phyloP scores from a whole-genome alignment of 1,284 basidiomycete species.

The Naganishia cerealis region DNA sequence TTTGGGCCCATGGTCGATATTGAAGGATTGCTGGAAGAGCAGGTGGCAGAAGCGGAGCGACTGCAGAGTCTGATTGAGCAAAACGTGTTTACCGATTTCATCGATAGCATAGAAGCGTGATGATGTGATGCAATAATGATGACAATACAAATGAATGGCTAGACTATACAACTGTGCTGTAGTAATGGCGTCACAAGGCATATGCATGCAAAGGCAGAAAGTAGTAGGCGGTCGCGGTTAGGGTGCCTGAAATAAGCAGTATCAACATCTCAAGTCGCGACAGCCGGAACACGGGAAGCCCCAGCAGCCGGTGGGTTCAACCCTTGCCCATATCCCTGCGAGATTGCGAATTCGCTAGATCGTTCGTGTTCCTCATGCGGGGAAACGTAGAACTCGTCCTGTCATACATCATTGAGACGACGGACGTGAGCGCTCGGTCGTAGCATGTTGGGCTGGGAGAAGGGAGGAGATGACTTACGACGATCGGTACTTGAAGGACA shows the following conservation, averaged over 20 bases:
- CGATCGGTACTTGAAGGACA: conserved; percentile 86
- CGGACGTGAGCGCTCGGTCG: not conserved
- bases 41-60: conserved; percentile 22
- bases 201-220: not conserved
- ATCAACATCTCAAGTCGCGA: not conserved
- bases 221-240: not conserved
- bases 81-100: conserved; percentile 11
- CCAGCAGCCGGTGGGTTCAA: conserved; percentile 4
- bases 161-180: conserved; percentile 18
- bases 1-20: conserved; percentile 18
- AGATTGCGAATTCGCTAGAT: conserved; percentile 51
- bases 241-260: not conserved
- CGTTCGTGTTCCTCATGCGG: conserved; percentile 55
- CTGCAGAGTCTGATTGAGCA: conserved; percentile 12
- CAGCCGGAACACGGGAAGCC: not conserved
- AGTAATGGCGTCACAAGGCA: not conserved
- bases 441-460: no score
- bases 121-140: not conserved
- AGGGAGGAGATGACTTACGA: conserved; percentile 54
- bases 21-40: conserved; percentile 20
- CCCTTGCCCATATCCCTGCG: conserved; percentile 47
- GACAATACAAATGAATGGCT: conserved; percentile 10
- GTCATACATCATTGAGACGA: not conserved
- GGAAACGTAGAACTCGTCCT: conserved; percentile 72
- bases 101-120: conserved; percentile 1